Conservation (phyloP, 2,329 filamentous ascomycete genomes). For the Lasiodiplodia hormozganensis region DNA sequence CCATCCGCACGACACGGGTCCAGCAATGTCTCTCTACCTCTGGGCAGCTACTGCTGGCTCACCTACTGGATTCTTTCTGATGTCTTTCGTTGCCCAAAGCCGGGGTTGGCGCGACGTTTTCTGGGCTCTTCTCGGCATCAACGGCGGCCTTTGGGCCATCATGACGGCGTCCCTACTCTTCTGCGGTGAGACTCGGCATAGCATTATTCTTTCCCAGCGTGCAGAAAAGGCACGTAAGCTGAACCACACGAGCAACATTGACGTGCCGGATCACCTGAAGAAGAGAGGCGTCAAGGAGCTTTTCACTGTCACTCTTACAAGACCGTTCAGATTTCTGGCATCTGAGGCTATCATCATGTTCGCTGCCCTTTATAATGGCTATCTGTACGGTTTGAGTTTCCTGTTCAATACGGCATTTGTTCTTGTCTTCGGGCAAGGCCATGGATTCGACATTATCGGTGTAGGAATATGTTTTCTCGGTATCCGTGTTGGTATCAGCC, state of each 20-base stretch:
- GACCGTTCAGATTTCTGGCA: conserved; percentile 57
- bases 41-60: conserved; percentile 57
- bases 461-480: conserved; percentile 52
- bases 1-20: conserved; percentile 50
- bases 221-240: conserved; percentile 40
- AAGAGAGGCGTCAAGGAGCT: conserved; percentile 48
- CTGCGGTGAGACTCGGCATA: conserved; percentile 55
- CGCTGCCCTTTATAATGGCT: conserved; percentile 57
- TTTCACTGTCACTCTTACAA: conserved; percentile 51
- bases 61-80: conserved; percentile 55
- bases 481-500: conserved; percentile 49
- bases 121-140: conserved; percentile 56
- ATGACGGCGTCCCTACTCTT: conserved; percentile 46
- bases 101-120: conserved; percentile 54
- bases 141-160: conserved; percentile 52
- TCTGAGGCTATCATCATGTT: conserved; percentile 58
- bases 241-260: conserved; percentile 38
- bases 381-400: conserved; percentile 58
- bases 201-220: conserved; percentile 50
- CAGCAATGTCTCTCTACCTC: conserved; percentile 52
- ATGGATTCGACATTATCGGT: conserved; percentile 49
- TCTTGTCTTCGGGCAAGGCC: conserved; percentile 56
- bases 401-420: conserved; percentile 59
- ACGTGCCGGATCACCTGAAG: conserved; percentile 49
- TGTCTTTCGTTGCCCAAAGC: conserved; percentile 54